phyloP scores from a whole-genome alignment of 2,329 filamentous ascomycete genomes.

The Fusarium mundagurra region DNA sequence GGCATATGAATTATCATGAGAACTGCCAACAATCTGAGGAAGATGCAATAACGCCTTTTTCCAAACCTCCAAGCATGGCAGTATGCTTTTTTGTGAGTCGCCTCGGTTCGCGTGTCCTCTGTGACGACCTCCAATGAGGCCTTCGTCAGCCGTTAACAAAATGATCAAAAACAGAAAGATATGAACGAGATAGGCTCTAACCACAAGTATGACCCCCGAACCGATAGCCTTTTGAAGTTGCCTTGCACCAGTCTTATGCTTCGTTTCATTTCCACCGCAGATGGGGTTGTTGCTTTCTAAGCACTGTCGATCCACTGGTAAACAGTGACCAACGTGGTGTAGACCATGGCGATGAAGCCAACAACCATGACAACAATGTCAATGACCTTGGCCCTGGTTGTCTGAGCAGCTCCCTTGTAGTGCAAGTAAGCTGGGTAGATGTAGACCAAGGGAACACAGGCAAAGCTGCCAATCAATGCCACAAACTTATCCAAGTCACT shows the following conservation, averaged over 20 bases:
- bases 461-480: constrained; percentile 76
- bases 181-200: not conserved
- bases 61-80: not conserved
- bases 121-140: not conserved
- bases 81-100: not conserved
- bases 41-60: constrained; percentile 11
- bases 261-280: not conserved
- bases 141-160: not conserved
- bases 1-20: constrained; percentile 7
- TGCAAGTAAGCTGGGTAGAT: constrained; percentile 80
- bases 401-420: constrained; percentile 71
- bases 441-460: constrained; percentile 80
- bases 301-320: constrained; percentile 48
- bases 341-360: constrained; percentile 74
- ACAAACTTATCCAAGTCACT: constrained; percentile 79
- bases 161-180: not conserved
- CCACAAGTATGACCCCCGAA: not conserved
- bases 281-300: constrained; percentile 1
- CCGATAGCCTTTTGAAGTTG: constrained; percentile 26
- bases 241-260: constrained; percentile 17
- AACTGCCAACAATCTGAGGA: constrained; percentile 10
- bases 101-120: not conserved
- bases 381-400: constrained; percentile 62
- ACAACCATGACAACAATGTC: constrained; percentile 72
- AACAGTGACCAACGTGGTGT: constrained; percentile 72